Base-by-base conservation (phyloP, 1,284 basidiomycete species). In the Microstroma glucosiphilum region DNA sequence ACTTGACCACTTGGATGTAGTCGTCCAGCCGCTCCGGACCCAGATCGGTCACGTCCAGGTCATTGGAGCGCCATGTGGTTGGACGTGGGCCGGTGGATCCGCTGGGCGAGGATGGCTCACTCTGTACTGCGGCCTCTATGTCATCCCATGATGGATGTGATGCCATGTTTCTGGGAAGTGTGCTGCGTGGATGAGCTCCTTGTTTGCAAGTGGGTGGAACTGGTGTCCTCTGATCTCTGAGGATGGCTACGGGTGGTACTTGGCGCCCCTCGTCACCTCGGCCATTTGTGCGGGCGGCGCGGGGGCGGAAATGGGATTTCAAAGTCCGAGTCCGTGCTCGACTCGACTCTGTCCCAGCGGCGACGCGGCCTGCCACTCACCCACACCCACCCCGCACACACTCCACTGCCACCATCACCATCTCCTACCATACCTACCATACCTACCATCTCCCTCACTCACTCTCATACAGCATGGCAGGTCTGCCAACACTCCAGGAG, bases 21-120 rank as follows among this genome's bases (percentile, higher is more conserved):
- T 76, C 74, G 58, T 73, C 70, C 13, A 78, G 65, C 17, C 68
- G 11, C n/a, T 68, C 67, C 7, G 69, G 68, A 6, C 76, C 76
- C 59, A 78, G 76, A 62, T 76, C 74, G 37, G 72, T 74, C 25
- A 78, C 72, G 57, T 76, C 66, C 15, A 66, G 64, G 49, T 76
- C 76, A 54, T 78, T 68, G 43, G 60, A 13, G 13, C 51, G 19
- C 51, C 51, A 54, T 65, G 63, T 75, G 69, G 40, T 58, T 15
- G 57, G n/a, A 30, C 41, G 21, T 58, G 57, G 40, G 30, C 30
- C 30, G 30, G 30, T 37, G 30, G 11, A 43, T 13, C 17, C 13
- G 42, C n/a, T 17, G 57, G 40, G 57, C 13, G 41, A 48, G 17
- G 15, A 48, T 37, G 58, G 19, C 55, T 53, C 57, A 55, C 30